Conservation (phyloP, 2,329 filamentous ascomycete genomes). For the Cercospora sp. region DNA sequence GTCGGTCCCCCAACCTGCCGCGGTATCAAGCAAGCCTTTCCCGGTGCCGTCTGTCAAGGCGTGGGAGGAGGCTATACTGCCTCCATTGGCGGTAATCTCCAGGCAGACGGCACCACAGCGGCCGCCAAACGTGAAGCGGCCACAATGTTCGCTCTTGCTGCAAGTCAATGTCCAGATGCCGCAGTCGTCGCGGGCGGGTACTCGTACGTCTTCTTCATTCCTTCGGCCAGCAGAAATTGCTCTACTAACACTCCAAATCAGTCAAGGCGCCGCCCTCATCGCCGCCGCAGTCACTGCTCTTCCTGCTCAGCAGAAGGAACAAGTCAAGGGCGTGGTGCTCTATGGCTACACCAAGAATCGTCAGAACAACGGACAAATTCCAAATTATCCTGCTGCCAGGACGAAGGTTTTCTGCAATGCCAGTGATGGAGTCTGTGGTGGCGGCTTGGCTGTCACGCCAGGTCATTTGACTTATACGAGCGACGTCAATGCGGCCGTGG, state of each 20-base stretch:
- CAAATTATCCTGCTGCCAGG: conserved; percentile 37
- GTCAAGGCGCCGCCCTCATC: conserved; percentile 45
- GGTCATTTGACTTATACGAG: conserved; percentile 38
- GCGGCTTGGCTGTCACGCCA: conserved; percentile 37
- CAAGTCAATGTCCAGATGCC: conserved; percentile 32
- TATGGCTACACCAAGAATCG: conserved; percentile 45
- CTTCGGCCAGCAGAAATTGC: background rate
- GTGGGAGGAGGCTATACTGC: conserved; percentile 31
- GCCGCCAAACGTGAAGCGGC: conserved; percentile 28
- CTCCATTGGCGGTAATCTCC: conserved; percentile 26
- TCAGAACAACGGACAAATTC: conserved; percentile 41
- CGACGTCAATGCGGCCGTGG: conserved; percentile 20
- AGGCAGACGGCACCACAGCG: conserved; percentile 27
- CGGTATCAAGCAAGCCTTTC: conserved; percentile 28
- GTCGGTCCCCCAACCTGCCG: conserved; percentile 32
- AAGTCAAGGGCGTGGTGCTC: conserved; percentile 42
- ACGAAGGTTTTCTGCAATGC: conserved; percentile 41
- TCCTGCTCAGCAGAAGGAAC: conserved; percentile 29
- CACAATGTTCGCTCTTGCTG: conserved; percentile 30
- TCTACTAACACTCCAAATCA: conserved; percentile 18
- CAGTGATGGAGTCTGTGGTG: conserved; percentile 40
- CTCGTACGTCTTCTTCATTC: conserved; percentile 15
- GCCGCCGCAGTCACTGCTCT: conserved; percentile 39
- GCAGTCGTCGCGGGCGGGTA: conserved; percentile 34
- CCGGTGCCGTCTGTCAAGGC: conserved; percentile 32